Percentiles rank a stretch among this genome's conserved stretches.
phyloP scores from a whole-genome alignment of 148 eudicot species.

The Nepenthes gracilis region DNA sequence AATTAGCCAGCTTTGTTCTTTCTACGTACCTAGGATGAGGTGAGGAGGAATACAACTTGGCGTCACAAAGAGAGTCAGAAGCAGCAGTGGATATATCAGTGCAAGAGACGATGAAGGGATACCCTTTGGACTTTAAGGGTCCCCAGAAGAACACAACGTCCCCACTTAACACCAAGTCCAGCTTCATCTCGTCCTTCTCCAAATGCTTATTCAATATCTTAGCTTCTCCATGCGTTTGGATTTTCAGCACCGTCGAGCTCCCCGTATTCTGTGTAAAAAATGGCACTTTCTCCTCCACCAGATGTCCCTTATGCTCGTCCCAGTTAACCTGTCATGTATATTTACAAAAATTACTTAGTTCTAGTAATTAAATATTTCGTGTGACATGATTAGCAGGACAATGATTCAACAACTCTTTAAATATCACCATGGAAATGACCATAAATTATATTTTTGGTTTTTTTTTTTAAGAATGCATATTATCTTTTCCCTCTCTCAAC shows the following conservation, averaged over 20 bases:
- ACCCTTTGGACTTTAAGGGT: constrained; percentile 13
- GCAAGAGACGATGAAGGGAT: constrained; percentile 25
- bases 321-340: constrained; percentile 1
- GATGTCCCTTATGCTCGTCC: constrained; percentile 17
- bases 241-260: constrained; percentile 10
- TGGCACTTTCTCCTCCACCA: constrained; percentile 21
- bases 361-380: too few species aligned
- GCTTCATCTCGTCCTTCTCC: constrained; percentile 21
- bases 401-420: too few species aligned
- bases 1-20: neutral
- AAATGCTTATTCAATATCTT: constrained; percentile 12
- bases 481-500: too few species aligned
- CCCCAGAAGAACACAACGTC: constrained; percentile 18
- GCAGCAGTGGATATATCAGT: constrained; percentile 11
- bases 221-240: constrained; percentile 21
- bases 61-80: constrained; percentile 11
- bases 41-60: constrained; percentile 14
- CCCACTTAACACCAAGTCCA: constrained; percentile 21
- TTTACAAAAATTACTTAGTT: too few species aligned
- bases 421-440: too few species aligned
- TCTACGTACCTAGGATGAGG: constrained; percentile 1
- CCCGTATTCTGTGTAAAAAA: constrained; percentile 12
- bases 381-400: too few species aligned
- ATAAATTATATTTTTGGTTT: too few species aligned
- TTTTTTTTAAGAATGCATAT: too few species aligned